Base-by-base conservation (phyloP, 768 basidiomycete genomes). In the Boletus subparvulus region DNA sequence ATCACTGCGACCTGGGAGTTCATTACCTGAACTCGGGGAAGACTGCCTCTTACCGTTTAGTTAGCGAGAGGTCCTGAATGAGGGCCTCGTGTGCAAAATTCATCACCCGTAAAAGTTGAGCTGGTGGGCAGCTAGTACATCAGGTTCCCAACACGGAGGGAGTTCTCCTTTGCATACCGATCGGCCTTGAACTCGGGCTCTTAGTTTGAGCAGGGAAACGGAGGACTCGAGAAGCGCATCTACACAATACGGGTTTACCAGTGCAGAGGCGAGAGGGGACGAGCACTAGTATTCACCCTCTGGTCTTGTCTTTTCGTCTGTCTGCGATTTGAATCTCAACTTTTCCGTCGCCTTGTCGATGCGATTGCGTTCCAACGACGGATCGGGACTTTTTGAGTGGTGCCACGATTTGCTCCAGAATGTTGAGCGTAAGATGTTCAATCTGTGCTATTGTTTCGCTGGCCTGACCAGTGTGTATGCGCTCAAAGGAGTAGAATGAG, bases 51-150 rank as follows among this genome's bases (percentile, higher is more conserved):
- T 59, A 85, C 86, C 87, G 74, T 73, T 90, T 90, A 14, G 88
- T 90, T 9, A 77, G 69, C 1, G 89, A 81, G 13, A 84, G 69
- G 16, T 74, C 77, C 19, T 76, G 73, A 1, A 78, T 55, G 6
- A 90, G 68, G 1, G 87, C 87, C 61, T 86, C 86, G 61, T 93
- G 87, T n/a, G 83, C 79, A 45, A 85, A 68, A 60, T 90, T 83
- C 46, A 89, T 73, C 4, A 90, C 79, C 28, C 77, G 79, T 61
- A 92, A 78, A 10, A 92, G 66, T 63, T 86, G 87, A 3, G 91
- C 91, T 93, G 59, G 26, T 40, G 41, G 26, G 7, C 36, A 41
- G 50, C 41, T 54, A 14, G 24, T 17, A 39, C 40, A 21, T 54
- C 52, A 46, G 42, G 13, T 14, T 24, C 14, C 16, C 12, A 6